phyloP scores from a whole-genome alignment of 2,329 filamentous ascomycete genomes.

The Stromatinia cepivora region DNA sequence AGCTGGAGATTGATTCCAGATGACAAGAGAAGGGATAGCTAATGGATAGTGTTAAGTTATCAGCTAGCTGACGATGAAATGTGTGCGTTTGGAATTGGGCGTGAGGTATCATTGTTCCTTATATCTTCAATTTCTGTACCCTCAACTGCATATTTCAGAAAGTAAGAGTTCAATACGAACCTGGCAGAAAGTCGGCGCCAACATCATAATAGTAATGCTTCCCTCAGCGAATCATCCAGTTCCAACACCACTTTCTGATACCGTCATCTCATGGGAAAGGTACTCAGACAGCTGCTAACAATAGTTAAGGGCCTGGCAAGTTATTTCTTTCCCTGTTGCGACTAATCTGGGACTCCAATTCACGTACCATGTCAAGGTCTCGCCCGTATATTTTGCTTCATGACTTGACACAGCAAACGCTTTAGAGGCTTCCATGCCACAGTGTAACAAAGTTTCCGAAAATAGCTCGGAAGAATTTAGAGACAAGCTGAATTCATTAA shows the following conservation, averaged over 20 bases:
- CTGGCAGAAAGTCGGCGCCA: not conserved
- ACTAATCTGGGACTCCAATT: not conserved
- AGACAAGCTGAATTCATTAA: too few relatives aligned
- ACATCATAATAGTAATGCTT: not conserved
- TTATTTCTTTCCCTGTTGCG: not conserved
- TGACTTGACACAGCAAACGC: not conserved
- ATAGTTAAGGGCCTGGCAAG: not conserved
- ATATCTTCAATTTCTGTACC: not conserved
- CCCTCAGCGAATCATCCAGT: not conserved
- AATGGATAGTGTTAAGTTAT: not conserved
- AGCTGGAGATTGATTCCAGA: not conserved
- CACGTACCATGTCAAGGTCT: not conserved
- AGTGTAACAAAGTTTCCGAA: not conserved
- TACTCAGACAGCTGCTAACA: not conserved
- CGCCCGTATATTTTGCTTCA: not conserved
- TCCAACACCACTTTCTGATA: not conserved
- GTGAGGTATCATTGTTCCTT: not conserved
- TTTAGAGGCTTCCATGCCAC: not conserved
- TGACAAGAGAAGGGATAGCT: not conserved
- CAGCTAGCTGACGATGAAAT: not conserved
- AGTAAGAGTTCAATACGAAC: not conserved
- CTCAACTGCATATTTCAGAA: not conserved
- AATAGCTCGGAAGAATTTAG: not conserved
- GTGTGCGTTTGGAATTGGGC: not conserved
- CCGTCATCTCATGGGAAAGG: not conserved